A percentile compares a stretch with the other conserved stretches of the same genome.
Conservation (phyloP, 2,329 filamentous ascomycete genomes). For the Pestalotiopsis sp. region DNA sequence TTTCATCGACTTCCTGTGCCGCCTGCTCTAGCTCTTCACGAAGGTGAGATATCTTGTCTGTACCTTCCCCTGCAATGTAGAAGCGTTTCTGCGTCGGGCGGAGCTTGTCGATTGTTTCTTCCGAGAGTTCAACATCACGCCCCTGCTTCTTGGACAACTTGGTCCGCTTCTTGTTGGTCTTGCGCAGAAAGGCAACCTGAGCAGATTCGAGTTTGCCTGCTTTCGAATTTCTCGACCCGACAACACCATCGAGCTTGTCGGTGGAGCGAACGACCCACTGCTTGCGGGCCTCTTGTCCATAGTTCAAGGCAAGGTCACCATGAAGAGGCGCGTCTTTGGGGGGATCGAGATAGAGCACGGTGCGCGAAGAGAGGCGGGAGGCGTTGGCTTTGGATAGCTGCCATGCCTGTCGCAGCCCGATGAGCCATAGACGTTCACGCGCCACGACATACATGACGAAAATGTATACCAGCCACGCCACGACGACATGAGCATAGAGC, state of each 20-base stretch:
- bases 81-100: constrained; percentile 5
- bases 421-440: constrained; percentile 88
- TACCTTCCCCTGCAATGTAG: constrained; percentile 1
- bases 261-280: constrained; percentile 83
- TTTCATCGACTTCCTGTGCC: constrained; percentile 11
- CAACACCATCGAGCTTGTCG: constrained; percentile 73
- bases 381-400: constrained; percentile 83
- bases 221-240: constrained; percentile 74
- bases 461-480: constrained; percentile 82
- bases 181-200: constrained; percentile 79
- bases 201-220: constrained; percentile 81
- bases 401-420: constrained; percentile 93
- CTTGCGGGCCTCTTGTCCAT: constrained; percentile 77
- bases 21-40: constrained; percentile 2
- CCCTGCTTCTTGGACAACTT: constrained; percentile 40
- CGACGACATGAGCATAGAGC: constrained; percentile 79
- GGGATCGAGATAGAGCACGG: constrained; percentile 89
- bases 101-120: constrained; percentile 19
- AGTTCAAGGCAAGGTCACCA: constrained; percentile 72
- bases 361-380: constrained; percentile 83
- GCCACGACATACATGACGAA: constrained; percentile 91
- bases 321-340: constrained; percentile 77
- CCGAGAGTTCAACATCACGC: constrained; percentile 19
- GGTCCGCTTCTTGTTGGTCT: constrained; percentile 65
- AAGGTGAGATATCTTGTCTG: constrained; percentile 6